A percentile compares a stretch with the other conserved stretches of the same genome.
Evolutionary conservation across 352 stramenopile genomes (phyloP).

Genomic region (Phytopythium cucurbitacearum): DNA sequence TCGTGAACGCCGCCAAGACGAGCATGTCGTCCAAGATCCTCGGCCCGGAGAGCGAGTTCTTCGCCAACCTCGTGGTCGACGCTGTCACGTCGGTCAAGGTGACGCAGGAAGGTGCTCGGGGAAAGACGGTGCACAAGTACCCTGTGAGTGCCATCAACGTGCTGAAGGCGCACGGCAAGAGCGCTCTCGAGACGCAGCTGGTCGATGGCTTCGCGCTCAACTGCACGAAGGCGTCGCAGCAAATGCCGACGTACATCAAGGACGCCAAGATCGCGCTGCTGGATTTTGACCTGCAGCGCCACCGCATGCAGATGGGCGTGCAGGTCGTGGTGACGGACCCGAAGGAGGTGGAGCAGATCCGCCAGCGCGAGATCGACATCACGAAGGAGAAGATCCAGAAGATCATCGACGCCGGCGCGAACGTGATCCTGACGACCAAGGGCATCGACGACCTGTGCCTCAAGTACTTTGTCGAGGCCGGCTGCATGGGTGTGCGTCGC

Average conservation of each 20-base stretch:
- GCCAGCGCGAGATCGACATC: constrained; percentile 99
- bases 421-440: constrained; percentile 99
- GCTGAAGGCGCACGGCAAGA: constrained; percentile 95
- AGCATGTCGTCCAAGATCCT: constrained; percentile 99
- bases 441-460: constrained; percentile 99
- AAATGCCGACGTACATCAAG: constrained; percentile 96
- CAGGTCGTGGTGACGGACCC: constrained; percentile 90
- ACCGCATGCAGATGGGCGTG: constrained; percentile 98
- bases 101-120: constrained; percentile 79
- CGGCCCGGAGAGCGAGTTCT: constrained; percentile 96
- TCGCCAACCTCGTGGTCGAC: constrained; percentile 96
- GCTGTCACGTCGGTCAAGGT: constrained; percentile 96
- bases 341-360: constrained; percentile 98
- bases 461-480: constrained; percentile 99
- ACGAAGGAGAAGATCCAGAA: constrained; percentile 99
- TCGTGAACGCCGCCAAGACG: constrained; percentile 97
- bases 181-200: constrained; percentile 85
- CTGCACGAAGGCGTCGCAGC: constrained; percentile 95
- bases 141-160: constrained; percentile 98
- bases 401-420: constrained; percentile 97
- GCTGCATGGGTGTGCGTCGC: constrained; percentile 95
- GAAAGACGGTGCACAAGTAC: constrained; percentile 90
- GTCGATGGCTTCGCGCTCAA: constrained; percentile 97
- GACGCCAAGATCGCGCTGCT: constrained; percentile 95
- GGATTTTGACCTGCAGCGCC: constrained; percentile 98